Evolutionary conservation across 805 yeast genomes (phyloP).

Genomic region (Schwanniomyces pseudopolymorphus): DNA sequence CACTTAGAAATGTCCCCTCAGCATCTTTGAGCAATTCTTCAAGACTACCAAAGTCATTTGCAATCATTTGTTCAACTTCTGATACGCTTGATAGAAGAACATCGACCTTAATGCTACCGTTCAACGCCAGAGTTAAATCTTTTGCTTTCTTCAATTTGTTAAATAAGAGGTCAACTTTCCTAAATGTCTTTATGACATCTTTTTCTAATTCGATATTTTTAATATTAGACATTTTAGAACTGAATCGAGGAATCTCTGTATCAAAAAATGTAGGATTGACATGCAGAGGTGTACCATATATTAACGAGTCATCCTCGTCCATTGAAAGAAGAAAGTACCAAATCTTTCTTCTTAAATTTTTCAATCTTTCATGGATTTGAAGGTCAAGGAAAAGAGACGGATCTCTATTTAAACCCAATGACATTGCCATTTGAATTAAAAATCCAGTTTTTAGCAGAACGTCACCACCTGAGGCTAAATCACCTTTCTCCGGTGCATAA

Average conservation of each 20-base stretch:
- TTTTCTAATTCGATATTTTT: constrained; percentile 31
- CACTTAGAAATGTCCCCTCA: not conserved
- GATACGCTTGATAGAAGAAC: constrained; percentile 29
- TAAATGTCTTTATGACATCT: constrained; percentile 28
- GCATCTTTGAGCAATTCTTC: not conserved
- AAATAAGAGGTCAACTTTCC: constrained; percentile 27
- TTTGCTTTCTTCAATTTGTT: constrained; percentile 30
- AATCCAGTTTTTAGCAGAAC: constrained; percentile 13
- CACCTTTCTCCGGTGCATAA: constrained; percentile 20
- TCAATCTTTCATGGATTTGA: constrained; percentile 18
- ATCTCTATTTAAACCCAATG: constrained; percentile 34
- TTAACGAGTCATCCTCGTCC: constrained; percentile 44
- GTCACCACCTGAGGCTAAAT: constrained; percentile 8
- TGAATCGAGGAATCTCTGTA: constrained; percentile 44
- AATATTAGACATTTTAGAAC: constrained; percentile 7
- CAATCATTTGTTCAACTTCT: constrained; percentile 25
- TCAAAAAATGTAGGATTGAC: constrained; percentile 43
- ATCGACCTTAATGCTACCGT: constrained; percentile 28
- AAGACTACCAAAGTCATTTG: constrained; percentile 2
- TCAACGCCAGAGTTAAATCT: constrained; percentile 34
- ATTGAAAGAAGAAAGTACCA: constrained; percentile 52
- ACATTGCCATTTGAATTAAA: constrained; percentile 29
- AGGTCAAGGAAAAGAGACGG: constrained; percentile 20
- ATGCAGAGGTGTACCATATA: constrained; percentile 44
- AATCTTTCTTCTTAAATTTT: constrained; percentile 54